Evolutionary conservation across 306 rosid genomes (phyloP), one percentile per base, ranked within the genome.

Genomic region (Hylodesmum podocarpum): DNA sequence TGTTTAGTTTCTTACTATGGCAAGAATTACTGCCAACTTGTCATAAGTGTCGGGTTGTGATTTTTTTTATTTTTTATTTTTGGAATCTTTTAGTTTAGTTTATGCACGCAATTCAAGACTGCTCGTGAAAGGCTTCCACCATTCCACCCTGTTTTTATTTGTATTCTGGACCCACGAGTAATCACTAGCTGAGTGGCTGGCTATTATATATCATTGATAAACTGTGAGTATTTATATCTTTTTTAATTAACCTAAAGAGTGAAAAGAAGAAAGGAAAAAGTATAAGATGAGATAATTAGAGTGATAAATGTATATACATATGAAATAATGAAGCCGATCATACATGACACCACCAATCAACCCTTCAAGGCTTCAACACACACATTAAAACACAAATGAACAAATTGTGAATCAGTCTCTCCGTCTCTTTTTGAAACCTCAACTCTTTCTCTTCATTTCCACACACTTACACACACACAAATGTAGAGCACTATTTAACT

Each of bases 351-450:
- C 49, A 14, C 51, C 19, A 46, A 46, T 46, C 4, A 46, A 46
- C 51, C 51, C 51, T 46, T n/a, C n/a, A n/a, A n/a, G n/a, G 3
- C 0, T 46, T 15, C 19, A 46, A 15, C 3, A 46, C 8, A 46
- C 51, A 46, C n/a, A n/a, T n/a, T n/a, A n/a, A n/a, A n/a, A n/a
- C n/a, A n/a, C 1, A 43, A 43, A 58, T 22, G 57, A 75, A 25
- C n/a, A 40, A 77, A 73, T 6, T 27, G 8, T 10, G 46, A 27
- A 46, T 24, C 29, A 1, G 62, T 43, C 78, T 78, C 80, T 51
- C 73, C 49, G 4, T 36, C 75, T 43, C 75, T 55, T 55, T 55
- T 11, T 33, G 37, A 27, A 72, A 41, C 22, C 36, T 72, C 13
- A 62, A 37, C 9, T 54, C 54, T 37, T 61, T 31, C 41, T 65